Evolutionary conservation across 257 asterid genomes (phyloP).

Genomic region (Nicotiana tabacum): DNA sequence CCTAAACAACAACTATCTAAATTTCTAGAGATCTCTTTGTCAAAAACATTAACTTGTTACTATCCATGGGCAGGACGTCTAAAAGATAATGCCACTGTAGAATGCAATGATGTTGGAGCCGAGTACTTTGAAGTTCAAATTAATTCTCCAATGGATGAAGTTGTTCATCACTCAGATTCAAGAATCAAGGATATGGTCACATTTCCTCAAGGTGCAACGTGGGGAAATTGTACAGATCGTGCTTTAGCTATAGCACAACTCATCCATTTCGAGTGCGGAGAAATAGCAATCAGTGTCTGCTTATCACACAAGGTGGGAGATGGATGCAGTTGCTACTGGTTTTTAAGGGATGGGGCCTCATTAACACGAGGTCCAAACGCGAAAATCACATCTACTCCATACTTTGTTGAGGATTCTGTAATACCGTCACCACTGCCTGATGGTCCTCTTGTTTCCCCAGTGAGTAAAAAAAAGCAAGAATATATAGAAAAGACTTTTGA

Average conservation of each 20-base stretch:
- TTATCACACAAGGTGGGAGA: conserved; percentile 9
- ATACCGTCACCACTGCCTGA: neutral
- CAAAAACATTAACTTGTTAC: neutral
- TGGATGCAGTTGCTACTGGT: neutral
- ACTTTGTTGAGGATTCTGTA: neutral
- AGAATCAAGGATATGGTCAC: neutral
- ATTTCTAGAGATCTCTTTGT: neutral
- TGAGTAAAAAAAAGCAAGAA: neutral
- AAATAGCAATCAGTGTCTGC: neutral
- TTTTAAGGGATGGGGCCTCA: conserved; percentile 6
- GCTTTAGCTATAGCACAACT: neutral
- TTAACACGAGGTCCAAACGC: neutral
- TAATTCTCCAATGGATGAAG: neutral
- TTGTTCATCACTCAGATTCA: neutral
- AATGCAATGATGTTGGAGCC: conserved; percentile 8
- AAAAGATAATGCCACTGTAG: neutral
- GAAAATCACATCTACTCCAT: neutral
- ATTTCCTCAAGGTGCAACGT: neutral
- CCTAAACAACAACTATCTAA: neutral
- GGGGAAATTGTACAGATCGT: too few relatives aligned
- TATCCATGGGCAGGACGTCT: neutral
- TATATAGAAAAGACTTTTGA: neutral
- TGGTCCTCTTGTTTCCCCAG: neutral
- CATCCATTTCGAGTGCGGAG: conserved; percentile 10
- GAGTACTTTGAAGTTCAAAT: neutral